Base-by-base conservation (phyloP, 805 yeast genomes). In the Lipomyces oligophaga region DNA sequence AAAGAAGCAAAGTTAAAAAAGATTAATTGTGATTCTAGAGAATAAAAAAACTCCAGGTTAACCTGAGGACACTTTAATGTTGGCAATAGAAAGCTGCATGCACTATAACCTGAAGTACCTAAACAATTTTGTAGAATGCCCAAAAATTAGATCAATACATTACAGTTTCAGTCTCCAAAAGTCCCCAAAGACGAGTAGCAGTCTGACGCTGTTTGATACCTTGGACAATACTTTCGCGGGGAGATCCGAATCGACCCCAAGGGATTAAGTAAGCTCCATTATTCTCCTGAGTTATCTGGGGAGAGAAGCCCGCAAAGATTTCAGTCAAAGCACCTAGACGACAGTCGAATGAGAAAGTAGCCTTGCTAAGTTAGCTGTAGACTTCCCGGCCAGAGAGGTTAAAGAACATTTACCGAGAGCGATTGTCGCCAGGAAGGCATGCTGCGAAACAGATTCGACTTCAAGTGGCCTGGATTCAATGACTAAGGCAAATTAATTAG, bases 321-420 rank as follows among this genome's bases (percentile, higher is more conserved):
- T 69, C 76, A 7, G 77, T 58, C 45, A 69, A 65, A 1, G 78
- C 74, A 11, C 79, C 80, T 34, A 64, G 64, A 31, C 54, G 53
- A 4, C 66, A 45, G 18, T 49, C 50, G 39, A 43, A 52, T 8
- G 56, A 48, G 39, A 51, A 47, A 3, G 32, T 13, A 8, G 49
- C 38, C 49, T 43, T 27, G 11, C 13, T 21, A 6, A 18, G 28
- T 32, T 35, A 4, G 22, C 22, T 16, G 40, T 21, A 20, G 16
- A 37, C 3, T 10, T 24, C 3, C 2, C 26, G 27, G 5, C 11
- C 4, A 3, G 18, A 26, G 25, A 26, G 2, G 1, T 8, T 26
- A 13, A 5, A 38, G 19, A 11, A 25, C 1, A 25, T 39, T 16
- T 43, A 47, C 52, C 7, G 45, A 20, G 7, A 49, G 46, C 5